A percentile compares a stretch with the other conserved stretches of the same genome.
Conservation (phyloP, 208 protist species). For the Eutreptiella sp. region DNA sequence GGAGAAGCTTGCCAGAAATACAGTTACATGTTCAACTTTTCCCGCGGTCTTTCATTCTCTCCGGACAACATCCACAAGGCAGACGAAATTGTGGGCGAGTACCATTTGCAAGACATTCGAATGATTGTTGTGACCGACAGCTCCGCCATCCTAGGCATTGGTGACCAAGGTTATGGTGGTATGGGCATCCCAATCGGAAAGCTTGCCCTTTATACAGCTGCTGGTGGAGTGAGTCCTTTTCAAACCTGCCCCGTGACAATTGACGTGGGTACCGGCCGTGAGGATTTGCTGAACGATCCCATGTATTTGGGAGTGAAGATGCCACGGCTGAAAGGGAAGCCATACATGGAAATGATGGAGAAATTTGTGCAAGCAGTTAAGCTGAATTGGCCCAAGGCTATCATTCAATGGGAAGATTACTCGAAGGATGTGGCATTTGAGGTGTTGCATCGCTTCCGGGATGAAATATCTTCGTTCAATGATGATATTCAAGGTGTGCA, state of each 20-base stretch:
- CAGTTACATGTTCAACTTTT: constrained; percentile 59
- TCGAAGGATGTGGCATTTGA: constrained; percentile 82
- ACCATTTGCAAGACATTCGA: constrained; percentile 61
- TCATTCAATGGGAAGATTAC: constrained; percentile 94
- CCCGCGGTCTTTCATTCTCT: constrained; percentile 80
- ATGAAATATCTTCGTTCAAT: constrained; percentile 89
- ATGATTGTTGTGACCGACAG: constrained; percentile 92
- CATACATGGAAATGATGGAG: constrained; percentile 78
- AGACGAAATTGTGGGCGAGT: constrained; percentile 62
- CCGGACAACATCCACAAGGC: constrained; percentile 68
- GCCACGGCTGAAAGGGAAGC: constrained; percentile 48
- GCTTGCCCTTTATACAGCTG: constrained; percentile 80
- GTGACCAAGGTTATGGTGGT: constrained; percentile 84
- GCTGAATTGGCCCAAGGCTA: constrained; percentile 67
- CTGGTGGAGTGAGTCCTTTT: constrained; percentile 65
- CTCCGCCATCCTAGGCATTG: constrained; percentile 88
- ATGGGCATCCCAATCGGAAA: constrained; percentile 91
- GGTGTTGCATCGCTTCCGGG: constrained; percentile 81
- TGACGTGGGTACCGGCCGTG: constrained; percentile 81
- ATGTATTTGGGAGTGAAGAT: constrained; percentile 74
- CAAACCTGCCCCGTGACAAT: constrained; percentile 74
- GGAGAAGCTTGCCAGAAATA: constrained; percentile 85
- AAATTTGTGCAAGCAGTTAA: constrained; percentile 77
- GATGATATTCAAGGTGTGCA: constrained; percentile 97
- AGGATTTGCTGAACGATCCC: constrained; percentile 57